Percentiles rank a stretch among this genome's conserved stretches.
Conservation (phyloP, 441 rosid species). For the Heliophila coronopifolia region DNA sequence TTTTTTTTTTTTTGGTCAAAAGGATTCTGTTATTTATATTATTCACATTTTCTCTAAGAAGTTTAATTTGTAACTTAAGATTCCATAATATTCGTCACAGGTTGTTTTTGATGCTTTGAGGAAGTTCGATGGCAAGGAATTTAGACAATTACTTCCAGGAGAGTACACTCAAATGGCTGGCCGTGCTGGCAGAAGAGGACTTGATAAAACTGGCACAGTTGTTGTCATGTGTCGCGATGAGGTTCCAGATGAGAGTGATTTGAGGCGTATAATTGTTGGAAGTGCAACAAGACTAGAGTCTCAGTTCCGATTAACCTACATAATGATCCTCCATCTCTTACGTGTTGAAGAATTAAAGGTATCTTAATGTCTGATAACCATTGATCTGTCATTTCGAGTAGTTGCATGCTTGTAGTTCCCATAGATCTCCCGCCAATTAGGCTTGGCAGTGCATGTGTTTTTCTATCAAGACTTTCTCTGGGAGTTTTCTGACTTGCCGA, state of each 20-base stretch:
- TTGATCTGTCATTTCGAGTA: neutral
- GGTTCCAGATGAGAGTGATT: conserved; percentile 68
- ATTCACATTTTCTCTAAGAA: conserved; percentile 4
- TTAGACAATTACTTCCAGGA: conserved; percentile 82
- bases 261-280: conserved; percentile 63
- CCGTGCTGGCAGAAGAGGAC: conserved; percentile 99
- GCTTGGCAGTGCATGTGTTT: neutral
- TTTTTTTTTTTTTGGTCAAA: too few relatives aligned
- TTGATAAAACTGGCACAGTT: conserved; percentile 93
- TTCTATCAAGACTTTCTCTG: conserved; percentile 6
- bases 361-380: conserved; percentile 23
- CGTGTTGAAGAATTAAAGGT: conserved; percentile 99
- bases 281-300: conserved; percentile 81
- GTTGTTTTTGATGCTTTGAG: conserved; percentile 91
- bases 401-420: conserved; percentile 14
- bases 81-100: conserved; percentile 34
- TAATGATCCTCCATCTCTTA: conserved; percentile 95
- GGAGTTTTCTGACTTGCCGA: neutral
- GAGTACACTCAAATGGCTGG: conserved; percentile 99
- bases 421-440: neutral
- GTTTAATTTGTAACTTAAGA: conserved; percentile 15
- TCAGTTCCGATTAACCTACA: conserved; percentile 92
- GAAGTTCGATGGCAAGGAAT: conserved; percentile 95
- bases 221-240: conserved; percentile 94
- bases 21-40: too few relatives aligned